These are phyloP conservation scores for Scalesia atractyloides DNA, from an alignment of 129 eudicot species.

Conservation along the genomic window DNA sequence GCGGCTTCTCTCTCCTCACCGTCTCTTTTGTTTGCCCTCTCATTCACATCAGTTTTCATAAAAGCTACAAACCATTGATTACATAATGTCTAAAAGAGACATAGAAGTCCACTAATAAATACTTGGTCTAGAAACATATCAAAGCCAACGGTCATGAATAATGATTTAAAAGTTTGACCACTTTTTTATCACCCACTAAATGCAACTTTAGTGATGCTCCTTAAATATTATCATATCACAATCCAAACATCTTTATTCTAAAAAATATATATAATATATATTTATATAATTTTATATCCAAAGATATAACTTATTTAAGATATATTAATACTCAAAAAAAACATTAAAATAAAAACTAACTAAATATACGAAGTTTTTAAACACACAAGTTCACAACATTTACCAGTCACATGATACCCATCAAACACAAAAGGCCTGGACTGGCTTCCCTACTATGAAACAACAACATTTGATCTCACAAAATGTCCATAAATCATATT, in stretches of 20 bases:
- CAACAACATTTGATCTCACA: conserved; percentile 34
- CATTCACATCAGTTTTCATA: no score
- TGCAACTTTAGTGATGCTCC: conserved; percentile 26
- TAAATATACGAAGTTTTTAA: conserved; percentile 8
- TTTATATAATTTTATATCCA: background rate
- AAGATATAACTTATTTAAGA: background rate
- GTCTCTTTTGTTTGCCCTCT: no score
- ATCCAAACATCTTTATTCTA: conserved; percentile 5
- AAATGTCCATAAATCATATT: conserved; percentile 33
- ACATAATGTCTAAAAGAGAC: background rate
- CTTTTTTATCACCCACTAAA: conserved; percentile 15
- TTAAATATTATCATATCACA: conserved; percentile 6
- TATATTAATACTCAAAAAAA: background rate
- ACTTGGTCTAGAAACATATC: conserved; percentile 3
- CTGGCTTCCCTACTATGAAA: conserved; percentile 48
- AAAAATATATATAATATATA: background rate
- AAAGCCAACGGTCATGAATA: conserved; percentile 15
- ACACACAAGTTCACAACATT: conserved; percentile 29
- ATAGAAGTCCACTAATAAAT: conserved; percentile 3
- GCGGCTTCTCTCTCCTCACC: no score
- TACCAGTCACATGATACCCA: conserved; percentile 84
- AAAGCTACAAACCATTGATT: no score
- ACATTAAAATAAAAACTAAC: conserved; percentile 3
- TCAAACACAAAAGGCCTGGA: conserved; percentile 69
- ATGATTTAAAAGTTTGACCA: conserved; percentile 20